These are phyloP conservation scores for Pisolithus sp. DNA, from an alignment of 768 basidiomycete species.

Conservation along the genomic window DNA sequence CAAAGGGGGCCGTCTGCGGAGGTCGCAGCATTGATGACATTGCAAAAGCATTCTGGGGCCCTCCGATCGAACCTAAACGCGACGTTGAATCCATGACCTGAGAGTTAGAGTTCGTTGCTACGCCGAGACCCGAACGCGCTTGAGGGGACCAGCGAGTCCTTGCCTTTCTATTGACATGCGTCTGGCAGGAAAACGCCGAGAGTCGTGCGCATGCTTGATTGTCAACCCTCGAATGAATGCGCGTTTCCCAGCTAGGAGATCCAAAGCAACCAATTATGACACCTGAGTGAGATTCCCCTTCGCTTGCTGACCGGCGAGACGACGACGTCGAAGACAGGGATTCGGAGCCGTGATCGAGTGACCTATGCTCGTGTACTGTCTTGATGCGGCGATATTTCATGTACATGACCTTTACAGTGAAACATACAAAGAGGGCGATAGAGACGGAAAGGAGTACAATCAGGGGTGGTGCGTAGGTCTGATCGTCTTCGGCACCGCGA, in stretches of 20 bases:
- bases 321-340: background rate
- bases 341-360: constrained; percentile 1
- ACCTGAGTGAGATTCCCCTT: constrained; percentile 3
- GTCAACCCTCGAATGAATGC: constrained; percentile 11
- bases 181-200: constrained; percentile 7
- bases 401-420: constrained; percentile 21
- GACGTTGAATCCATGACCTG: constrained; percentile 7
- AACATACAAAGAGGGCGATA: constrained; percentile 8
- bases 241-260: constrained; percentile 28
- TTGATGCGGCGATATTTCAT: constrained; percentile 24
- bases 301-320: background rate
- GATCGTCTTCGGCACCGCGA: constrained; percentile 1
- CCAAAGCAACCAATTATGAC: constrained; percentile 25
- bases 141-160: constrained; percentile 5
- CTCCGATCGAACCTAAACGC: constrained; percentile 5
- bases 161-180: constrained; percentile 1
- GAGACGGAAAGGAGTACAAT: constrained; percentile 11
- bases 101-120: constrained; percentile 2
- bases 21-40: background rate
- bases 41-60: background rate
- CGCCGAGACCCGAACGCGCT: background rate
- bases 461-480: constrained; percentile 10
- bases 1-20: background rate
- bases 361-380: constrained; percentile 14
- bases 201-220: constrained; percentile 2